Percentiles rank a stretch among this genome's conserved stretches.
Conservation (phyloP, 345 rosid species). For the Pugionium dolabratum region DNA sequence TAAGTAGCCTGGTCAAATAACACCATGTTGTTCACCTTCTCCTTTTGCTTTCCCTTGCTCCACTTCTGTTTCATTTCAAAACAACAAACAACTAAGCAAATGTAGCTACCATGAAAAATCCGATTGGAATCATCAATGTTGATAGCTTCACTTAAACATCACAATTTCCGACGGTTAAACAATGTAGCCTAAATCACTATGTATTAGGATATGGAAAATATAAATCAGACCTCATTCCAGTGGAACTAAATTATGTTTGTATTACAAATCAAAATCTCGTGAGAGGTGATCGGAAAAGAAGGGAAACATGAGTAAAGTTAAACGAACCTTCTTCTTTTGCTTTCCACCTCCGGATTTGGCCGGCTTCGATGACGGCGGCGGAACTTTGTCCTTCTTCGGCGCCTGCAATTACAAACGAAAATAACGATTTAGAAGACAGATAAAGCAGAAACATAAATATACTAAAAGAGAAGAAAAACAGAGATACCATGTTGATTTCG, state of each 20-base stretch:
- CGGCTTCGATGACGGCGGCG: slow-evolving; percentile 74
- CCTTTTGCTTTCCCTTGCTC: slow-evolving; percentile 95
- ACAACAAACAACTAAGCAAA: background rate
- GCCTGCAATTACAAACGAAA: slow-evolving; percentile 42
- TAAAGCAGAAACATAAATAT: background rate
- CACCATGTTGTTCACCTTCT: slow-evolving; percentile 94
- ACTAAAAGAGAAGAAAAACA: background rate
- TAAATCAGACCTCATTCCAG: slow-evolving; percentile 5
- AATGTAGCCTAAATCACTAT: too few species aligned
- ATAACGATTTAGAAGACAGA: background rate
- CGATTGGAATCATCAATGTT: too few species aligned
- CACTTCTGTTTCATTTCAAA: slow-evolving; percentile 54
- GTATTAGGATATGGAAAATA: background rate
- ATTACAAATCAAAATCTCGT: background rate
- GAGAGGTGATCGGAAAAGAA: too few species aligned
- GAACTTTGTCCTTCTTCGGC: slow-evolving; percentile 75
- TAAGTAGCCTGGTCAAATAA: slow-evolving; percentile 80
- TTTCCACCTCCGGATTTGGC: slow-evolving; percentile 77
- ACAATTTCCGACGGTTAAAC: too few species aligned
- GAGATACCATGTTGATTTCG: slow-evolving; percentile 35
- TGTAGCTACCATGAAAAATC: too few species aligned
- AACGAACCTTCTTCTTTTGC: slow-evolving; percentile 75
- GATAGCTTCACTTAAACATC: too few species aligned
- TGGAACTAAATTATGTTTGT: background rate
- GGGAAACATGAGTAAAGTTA: background rate